A percentile compares a stretch with the other conserved stretches of the same genome.
phyloP scores from a whole-genome alignment of 148 eudicot species.

The Rhododendron simsii region DNA sequence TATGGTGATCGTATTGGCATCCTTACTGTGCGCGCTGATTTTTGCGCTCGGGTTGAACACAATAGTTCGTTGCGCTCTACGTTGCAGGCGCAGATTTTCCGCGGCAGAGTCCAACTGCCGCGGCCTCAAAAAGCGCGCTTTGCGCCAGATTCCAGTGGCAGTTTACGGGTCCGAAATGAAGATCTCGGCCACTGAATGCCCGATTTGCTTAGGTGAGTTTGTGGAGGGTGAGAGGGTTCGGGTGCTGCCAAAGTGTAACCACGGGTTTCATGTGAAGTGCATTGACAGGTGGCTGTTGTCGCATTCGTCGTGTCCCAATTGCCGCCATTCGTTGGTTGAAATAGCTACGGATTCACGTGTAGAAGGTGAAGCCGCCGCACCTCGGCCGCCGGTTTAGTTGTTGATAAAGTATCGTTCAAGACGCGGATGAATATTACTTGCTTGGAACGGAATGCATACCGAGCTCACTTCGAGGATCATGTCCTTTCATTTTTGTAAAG shows the following conservation, averaged over 20 bases:
- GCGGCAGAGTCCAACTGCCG: background rate
- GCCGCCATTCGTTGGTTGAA: conserved; percentile 39
- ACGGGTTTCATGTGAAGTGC: conserved; percentile 56
- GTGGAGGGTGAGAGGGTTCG: conserved; percentile 55
- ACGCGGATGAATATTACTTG: background rate
- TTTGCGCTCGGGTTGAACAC: conserved; percentile 49
- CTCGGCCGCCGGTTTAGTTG: background rate
- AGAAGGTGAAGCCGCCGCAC: background rate
- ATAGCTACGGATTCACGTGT: background rate
- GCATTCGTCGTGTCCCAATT: conserved; percentile 58
- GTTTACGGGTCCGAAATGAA: conserved; percentile 24
- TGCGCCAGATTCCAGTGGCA: conserved; percentile 32
- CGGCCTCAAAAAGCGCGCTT: conserved; percentile 39
- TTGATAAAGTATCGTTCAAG: background rate
- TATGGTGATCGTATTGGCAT: conserved; percentile 51
- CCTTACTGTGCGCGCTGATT: conserved; percentile 41
- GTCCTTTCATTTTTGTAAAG: background rate
- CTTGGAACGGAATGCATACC: background rate
- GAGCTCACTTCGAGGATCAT: background rate
- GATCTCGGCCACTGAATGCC: conserved; percentile 35
- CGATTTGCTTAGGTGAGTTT: conserved; percentile 61
- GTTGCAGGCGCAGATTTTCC: conserved; percentile 27
- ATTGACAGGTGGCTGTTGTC: conserved; percentile 56
- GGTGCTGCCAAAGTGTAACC: conserved; percentile 57
- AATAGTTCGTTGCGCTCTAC: conserved; percentile 36